Conservation (phyloP, 2,329 filamentous ascomycete genomes). For the Verticillium tricorpus region DNA sequence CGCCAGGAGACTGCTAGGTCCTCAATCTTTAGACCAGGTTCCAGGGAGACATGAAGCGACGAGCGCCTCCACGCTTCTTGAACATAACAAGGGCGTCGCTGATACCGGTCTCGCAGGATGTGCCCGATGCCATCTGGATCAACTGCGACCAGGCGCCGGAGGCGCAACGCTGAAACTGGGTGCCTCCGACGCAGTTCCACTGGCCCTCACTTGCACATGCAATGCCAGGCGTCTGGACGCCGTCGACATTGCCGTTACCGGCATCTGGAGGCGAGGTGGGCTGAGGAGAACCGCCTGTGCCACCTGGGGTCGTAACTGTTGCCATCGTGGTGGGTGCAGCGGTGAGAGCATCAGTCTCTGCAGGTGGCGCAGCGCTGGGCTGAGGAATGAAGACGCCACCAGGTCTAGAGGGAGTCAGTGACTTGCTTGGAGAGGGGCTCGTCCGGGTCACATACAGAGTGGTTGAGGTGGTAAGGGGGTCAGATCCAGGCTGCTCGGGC, state of each 20-base stretch:
- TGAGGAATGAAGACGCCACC: conserved; percentile 40
- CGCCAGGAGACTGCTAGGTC: not conserved
- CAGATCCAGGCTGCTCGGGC: not conserved
- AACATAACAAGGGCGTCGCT: conserved; percentile 18
- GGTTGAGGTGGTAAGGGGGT: not conserved
- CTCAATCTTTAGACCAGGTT: not conserved
- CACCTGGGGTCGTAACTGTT: conserved; percentile 18
- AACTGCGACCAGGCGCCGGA: conserved; percentile 48
- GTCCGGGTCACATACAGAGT: not conserved
- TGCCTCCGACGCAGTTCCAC: conserved; percentile 55
- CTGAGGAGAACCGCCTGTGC: conserved; percentile 6
- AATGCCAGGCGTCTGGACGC: conserved; percentile 29
- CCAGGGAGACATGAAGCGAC: conserved; percentile 4
- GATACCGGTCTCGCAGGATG: conserved; percentile 36
- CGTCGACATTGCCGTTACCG: conserved; percentile 14
- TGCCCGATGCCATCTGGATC: conserved; percentile 48
- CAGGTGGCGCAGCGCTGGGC: conserved; percentile 9
- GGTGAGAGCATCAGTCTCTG: not conserved
- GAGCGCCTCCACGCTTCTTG: conserved; percentile 11
- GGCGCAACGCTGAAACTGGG: conserved; percentile 59
- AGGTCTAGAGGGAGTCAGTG: conserved; percentile 24
- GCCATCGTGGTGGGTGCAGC: conserved; percentile 17
- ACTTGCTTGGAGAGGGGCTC: not conserved
- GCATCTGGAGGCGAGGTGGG: conserved; percentile 5
- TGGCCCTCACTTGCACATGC: conserved; percentile 48